Conservation (phyloP, 1,139 yeast genomes). For the Torulaspora pretoriensis region DNA sequence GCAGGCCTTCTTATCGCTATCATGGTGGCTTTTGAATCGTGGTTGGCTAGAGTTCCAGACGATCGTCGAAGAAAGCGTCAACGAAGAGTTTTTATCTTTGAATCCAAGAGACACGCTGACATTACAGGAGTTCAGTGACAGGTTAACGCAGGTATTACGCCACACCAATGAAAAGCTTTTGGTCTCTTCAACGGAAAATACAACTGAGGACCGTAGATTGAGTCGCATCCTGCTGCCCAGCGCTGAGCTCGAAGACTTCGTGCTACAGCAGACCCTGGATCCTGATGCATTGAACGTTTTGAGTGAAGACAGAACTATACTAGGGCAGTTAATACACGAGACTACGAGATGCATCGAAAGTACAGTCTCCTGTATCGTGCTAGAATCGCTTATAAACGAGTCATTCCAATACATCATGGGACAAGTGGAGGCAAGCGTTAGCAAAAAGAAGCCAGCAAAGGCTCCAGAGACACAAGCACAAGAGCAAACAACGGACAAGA, state of each 20-base stretch:
- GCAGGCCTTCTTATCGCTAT: constrained; percentile 78
- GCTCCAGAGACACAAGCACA: constrained; percentile 19
- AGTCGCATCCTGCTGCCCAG: constrained; percentile 34
- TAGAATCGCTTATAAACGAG: constrained; percentile 30
- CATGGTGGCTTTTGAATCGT: constrained; percentile 91
- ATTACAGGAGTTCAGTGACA: constrained; percentile 51
- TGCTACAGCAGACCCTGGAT: constrained; percentile 43
- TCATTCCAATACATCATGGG: constrained; percentile 30
- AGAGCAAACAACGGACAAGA: constrained; percentile 7
- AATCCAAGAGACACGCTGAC: constrained; percentile 72
- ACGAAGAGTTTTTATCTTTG: constrained; percentile 54
- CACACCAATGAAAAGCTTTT: constrained; percentile 40
- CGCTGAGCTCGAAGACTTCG: constrained; percentile 33
- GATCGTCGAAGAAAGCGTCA: constrained; percentile 55
- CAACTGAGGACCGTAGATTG: constrained; percentile 12
- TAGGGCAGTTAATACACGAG: constrained; percentile 43
- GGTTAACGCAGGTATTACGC: constrained; percentile 40
- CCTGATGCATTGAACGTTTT: constrained; percentile 33
- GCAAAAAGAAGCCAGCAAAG: constrained; percentile 19
- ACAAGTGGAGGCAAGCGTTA: constrained; percentile 28
- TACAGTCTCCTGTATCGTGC: constrained; percentile 26
- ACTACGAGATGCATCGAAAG: constrained; percentile 40
- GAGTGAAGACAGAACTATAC: constrained; percentile 27
- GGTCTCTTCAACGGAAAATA: constrained; percentile 1
- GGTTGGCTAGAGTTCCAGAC: constrained; percentile 68